phyloP scores from a whole-genome alignment of 2,329 filamentous ascomycete species.

The Chalaropsis ovoidea region DNA sequence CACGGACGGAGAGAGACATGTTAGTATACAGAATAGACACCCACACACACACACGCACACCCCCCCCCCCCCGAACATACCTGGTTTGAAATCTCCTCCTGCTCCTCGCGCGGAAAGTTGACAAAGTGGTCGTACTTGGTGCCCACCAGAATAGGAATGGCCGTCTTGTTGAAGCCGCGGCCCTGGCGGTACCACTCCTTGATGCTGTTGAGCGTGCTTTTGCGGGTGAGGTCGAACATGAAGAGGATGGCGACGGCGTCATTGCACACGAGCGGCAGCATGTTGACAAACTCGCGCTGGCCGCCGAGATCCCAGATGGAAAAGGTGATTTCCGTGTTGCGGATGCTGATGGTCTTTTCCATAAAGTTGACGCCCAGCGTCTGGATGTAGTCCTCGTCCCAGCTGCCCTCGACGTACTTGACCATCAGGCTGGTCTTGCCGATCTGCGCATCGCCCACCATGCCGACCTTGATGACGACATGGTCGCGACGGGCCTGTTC shows the following conservation, averaged over 20 bases:
- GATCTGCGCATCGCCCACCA: constrained; percentile 98
- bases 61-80: constrained; percentile 40
- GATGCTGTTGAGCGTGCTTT: constrained; percentile 97
- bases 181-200: constrained; percentile 99
- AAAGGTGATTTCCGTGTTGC: constrained; percentile 98
- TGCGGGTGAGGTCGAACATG: constrained; percentile 98
- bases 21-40: not conserved
- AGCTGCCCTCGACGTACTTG: constrained; percentile 98
- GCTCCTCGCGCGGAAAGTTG: constrained; percentile 93
- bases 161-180: constrained; percentile 97
- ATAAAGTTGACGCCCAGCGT: constrained; percentile 98
- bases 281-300: constrained; percentile 98
- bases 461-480: constrained; percentile 98
- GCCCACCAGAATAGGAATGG: constrained; percentile 93
- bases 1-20: not conserved
- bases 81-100: constrained; percentile 97
- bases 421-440: constrained; percentile 99
- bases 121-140: constrained; percentile 99
- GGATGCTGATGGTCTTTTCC: constrained; percentile 99
- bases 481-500: constrained; percentile 48
- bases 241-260: constrained; percentile 97
- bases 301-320: constrained; percentile 98
- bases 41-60: no score
- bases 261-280: constrained; percentile 98
- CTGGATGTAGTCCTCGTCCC: constrained; percentile 99